Conservation (phyloP, 306 rosid species). For the Corylus americana region DNA sequence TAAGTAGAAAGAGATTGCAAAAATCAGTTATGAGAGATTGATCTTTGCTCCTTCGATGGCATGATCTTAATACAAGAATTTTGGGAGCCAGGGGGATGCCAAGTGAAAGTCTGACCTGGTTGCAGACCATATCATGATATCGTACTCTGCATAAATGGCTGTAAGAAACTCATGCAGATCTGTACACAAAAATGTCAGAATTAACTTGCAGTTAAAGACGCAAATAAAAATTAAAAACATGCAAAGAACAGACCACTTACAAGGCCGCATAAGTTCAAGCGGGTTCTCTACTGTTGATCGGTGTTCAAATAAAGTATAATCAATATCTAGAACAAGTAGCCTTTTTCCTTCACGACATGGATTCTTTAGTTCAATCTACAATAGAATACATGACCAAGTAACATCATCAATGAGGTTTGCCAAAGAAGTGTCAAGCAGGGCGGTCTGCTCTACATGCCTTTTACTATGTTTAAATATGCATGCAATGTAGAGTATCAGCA, state of each 20-base stretch:
- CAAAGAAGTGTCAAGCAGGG: neutral
- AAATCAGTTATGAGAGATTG: neutral
- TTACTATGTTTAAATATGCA: neutral
- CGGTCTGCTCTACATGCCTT: neutral
- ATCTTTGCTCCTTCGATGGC: neutral
- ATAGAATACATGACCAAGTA: constrained; percentile 5
- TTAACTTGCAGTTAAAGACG: neutral
- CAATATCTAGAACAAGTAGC: constrained; percentile 92
- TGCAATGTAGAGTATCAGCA: neutral
- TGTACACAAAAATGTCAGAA: constrained; percentile 35
- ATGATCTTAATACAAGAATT: neutral
- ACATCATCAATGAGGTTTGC: constrained; percentile 1
- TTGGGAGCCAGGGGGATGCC: neutral
- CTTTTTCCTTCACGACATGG: constrained; percentile 91
- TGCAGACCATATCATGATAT: constrained; percentile 98
- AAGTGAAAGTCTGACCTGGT: constrained; percentile 60
- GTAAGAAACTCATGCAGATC: constrained; percentile 96
- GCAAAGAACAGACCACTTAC: constrained; percentile 40
- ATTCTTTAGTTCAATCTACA: constrained; percentile 68
- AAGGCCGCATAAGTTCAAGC: constrained; percentile 90
- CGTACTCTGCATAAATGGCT: constrained; percentile 78
- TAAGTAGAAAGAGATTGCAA: neutral
- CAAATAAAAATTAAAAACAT: neutral
- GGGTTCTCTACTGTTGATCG: constrained; percentile 96
- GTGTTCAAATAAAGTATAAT: constrained; percentile 94